Evolutionary conservation across 805 yeast genomes (phyloP).

Genomic region (Maudiozyma saulgeensis): DNA sequence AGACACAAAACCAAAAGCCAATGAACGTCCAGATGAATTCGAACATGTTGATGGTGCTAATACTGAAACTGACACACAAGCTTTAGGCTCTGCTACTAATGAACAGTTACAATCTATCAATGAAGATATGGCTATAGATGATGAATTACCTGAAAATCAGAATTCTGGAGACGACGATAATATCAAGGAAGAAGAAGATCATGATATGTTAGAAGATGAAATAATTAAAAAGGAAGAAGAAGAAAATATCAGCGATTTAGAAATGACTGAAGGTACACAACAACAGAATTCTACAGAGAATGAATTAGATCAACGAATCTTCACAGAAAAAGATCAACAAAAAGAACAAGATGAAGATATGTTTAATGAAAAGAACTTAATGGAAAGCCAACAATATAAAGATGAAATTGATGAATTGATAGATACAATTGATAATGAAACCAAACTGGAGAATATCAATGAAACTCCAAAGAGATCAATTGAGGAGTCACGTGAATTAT

Average conservation of each 20-base stretch:
- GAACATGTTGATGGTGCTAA: slow-evolving; percentile 76
- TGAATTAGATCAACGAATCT: slow-evolving; percentile 35
- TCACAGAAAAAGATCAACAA: slow-evolving; percentile 28
- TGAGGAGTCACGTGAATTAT: slow-evolving; percentile 64
- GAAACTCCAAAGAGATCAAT: slow-evolving; percentile 39
- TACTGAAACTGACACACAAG: slow-evolving; percentile 76
- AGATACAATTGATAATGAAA: slow-evolving; percentile 28
- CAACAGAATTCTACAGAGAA: slow-evolving; percentile 29
- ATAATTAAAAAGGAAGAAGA: slow-evolving; percentile 19
- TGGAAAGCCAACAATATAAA: slow-evolving; percentile 17
- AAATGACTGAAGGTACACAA: slow-evolving; percentile 10
- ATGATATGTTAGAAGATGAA: slow-evolving; percentile 20
- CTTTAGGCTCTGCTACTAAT: slow-evolving; percentile 78
- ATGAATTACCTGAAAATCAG: slow-evolving; percentile 33
- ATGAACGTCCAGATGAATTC: slow-evolving; percentile 74
- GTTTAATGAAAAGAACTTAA: slow-evolving; percentile 4
- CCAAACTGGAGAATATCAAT: slow-evolving; percentile 17
- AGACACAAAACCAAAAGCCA: slow-evolving; percentile 36
- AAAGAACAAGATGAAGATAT: slow-evolving; percentile 9
- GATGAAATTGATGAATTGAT: slow-evolving; percentile 27
- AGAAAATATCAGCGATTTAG: slow-evolving; percentile 6
- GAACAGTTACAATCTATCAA: slow-evolving; percentile 71
- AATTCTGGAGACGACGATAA: slow-evolving; percentile 16
- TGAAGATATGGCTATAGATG: slow-evolving; percentile 76
- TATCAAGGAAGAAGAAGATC: slow-evolving; percentile 27